phyloP scores from a whole-genome alignment of 106 monocot genomes.

The Dioscorea alata region DNA sequence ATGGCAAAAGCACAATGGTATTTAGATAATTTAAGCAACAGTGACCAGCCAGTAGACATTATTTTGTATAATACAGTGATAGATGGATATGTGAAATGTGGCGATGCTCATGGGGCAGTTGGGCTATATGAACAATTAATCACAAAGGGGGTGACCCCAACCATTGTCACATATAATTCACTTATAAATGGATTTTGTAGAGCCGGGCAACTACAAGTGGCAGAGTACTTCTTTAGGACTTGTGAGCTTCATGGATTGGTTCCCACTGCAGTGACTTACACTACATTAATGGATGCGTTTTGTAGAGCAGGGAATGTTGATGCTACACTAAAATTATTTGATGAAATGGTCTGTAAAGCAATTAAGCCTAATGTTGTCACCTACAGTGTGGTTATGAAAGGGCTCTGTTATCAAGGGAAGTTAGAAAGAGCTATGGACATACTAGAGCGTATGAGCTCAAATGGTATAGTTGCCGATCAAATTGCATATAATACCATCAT shows the following conservation, averaged over 20 bases:
- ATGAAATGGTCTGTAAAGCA: constrained; percentile 53
- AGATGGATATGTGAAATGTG: constrained; percentile 53
- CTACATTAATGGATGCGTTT: constrained; percentile 66
- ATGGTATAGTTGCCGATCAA: constrained; percentile 36
- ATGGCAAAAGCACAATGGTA: constrained; percentile 45
- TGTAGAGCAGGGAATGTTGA: constrained; percentile 26
- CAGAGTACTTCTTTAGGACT: constrained; percentile 23
- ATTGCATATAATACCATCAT: constrained; percentile 72
- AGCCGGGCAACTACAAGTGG: constrained; percentile 25
- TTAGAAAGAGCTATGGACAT: constrained; percentile 29
- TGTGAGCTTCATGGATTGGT: constrained; percentile 23
- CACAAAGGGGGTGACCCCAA: constrained; percentile 36
- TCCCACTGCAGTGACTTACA: constrained; percentile 69
- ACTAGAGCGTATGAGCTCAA: constrained; percentile 32
- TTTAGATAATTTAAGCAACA: constrained; percentile 27
- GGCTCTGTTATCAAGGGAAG: constrained; percentile 41
- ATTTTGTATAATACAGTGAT: constrained; percentile 62
- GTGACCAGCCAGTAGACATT: constrained; percentile 24
- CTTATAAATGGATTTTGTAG: constrained; percentile 64
- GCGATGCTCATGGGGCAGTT: constrained; percentile 40
- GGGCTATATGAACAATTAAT: constrained; percentile 35
- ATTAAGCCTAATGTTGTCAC: constrained; percentile 49
- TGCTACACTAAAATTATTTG: constrained; percentile 29
- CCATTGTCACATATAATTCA: constrained; percentile 60
- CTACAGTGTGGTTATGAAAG: constrained; percentile 72